These are phyloP conservation scores for Basidiobolus meristosporus DNA, from an alignment of 371 early-diverging fungal species.

Conservation along the genomic window DNA sequence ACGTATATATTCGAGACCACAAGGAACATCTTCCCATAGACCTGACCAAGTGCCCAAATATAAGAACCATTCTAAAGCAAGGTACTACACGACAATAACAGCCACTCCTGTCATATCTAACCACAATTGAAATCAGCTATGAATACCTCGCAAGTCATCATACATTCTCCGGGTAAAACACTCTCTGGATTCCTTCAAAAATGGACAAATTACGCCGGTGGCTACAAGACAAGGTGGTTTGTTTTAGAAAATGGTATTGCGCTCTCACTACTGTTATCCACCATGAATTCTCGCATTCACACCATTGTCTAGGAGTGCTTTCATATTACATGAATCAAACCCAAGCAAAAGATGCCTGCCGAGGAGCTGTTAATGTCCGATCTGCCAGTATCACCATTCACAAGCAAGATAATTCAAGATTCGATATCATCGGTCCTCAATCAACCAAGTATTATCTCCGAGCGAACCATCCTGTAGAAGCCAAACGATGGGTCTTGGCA, in stretches of 20 bases:
- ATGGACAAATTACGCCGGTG: constrained; percentile 69
- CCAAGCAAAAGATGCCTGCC: constrained; percentile 49
- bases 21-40: constrained; percentile 37
- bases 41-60: constrained; percentile 22
- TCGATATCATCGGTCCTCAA: constrained; percentile 55
- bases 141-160: constrained; percentile 7
- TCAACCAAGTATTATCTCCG: constrained; percentile 41
- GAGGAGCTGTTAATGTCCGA: constrained; percentile 50
- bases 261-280: not conserved
- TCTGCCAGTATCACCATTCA: constrained; percentile 40
- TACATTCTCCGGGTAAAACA: constrained; percentile 20
- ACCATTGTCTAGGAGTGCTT: constrained; percentile 14
- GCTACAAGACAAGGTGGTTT: constrained; percentile 65
- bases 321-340: constrained; percentile 57
- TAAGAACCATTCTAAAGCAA: constrained; percentile 28
- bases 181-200: constrained; percentile 40
- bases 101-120: no score
- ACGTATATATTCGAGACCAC: constrained; percentile 41
- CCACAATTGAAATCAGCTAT: no score
- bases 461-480: constrained; percentile 37
- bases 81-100: no score
- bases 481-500: constrained; percentile 58
- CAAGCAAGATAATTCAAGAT: constrained; percentile 32
- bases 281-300: not conserved
- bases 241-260: constrained; percentile 46